Evolutionary conservation across 129 eudicot genomes (phyloP), one percentile per base, ranked within the genome.

Genomic region (Centella asiatica): DNA sequence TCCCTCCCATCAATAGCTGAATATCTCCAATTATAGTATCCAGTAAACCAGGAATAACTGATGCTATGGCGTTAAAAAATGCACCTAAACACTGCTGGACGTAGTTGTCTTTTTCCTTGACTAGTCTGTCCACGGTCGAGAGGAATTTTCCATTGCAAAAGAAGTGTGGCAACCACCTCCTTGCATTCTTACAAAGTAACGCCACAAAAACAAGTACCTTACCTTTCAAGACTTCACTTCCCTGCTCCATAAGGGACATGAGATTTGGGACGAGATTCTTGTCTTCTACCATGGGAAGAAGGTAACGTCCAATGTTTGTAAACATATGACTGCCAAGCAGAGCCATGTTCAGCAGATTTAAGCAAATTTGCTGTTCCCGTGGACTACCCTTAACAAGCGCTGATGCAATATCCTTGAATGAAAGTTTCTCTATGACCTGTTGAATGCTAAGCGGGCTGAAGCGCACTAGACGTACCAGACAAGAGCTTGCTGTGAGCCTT

Each of bases 351-450:
- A 87, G 56, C 59, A 93, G 80, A 62, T 93, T 93, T 65, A 93
- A 76, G 78, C 92, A 82, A 66, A 93, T 82, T 78, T 93, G 99
- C 50, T 93, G 99, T 75, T 93, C 99, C 27, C 95, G 90, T 26
- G 88, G 78, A 47, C 73, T 85, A 50, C 92, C 86, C 68, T 87
- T 93, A 46, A 83, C 75, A 60, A 93, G 86, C 39, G 88, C 77
- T 11, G 84, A 56, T 24, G 80, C 83, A 1, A 66, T 82, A 71
- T 87, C 99, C 82, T 87, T 93, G 36, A 87, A 80, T 1, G 88
- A 76, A 55, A 93, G 79, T 73, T 84, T 93, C 42, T 93, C 99
- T 55, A 87, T 74, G 37, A 82, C 86, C 42, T 78, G 87, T 48
- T 87, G 95, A 72, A 87, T 80, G 68, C 76, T 69, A 9, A 94